Percentiles rank a stretch among this genome's conserved stretches.
Conservation (phyloP, 768 basidiomycete species). For the Tephrocybe sp. region DNA sequence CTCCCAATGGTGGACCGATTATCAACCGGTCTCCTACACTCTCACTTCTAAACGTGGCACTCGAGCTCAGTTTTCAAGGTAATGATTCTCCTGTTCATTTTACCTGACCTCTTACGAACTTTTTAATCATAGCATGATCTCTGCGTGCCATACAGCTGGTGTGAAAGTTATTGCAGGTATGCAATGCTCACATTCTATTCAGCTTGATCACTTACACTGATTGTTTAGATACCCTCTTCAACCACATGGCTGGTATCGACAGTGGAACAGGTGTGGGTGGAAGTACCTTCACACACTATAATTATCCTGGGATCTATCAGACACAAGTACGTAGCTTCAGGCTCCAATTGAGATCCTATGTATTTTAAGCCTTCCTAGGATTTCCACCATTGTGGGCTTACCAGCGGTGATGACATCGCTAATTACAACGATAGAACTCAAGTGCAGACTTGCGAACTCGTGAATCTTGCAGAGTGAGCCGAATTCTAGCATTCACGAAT, state of each 20-base stretch:
- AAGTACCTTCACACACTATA: slow-evolving; percentile 51
- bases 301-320: slow-evolving; percentile 49
- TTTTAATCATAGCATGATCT: slow-evolving; percentile 38
- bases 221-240: slow-evolving; percentile 51
- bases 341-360: slow-evolving; percentile 1
- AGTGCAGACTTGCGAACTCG: slow-evolving; percentile 57
- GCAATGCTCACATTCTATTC: slow-evolving; percentile 2
- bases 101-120: slow-evolving; percentile 3
- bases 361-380: slow-evolving; percentile 27
- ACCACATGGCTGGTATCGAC: slow-evolving; percentile 59
- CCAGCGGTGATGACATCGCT: slow-evolving; percentile 49
- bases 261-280: slow-evolving; percentile 51
- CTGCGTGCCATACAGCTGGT: slow-evolving; percentile 50
- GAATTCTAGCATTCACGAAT: background rate
- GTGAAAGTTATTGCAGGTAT: slow-evolving; percentile 53
- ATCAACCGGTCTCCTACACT: slow-evolving; percentile 65
- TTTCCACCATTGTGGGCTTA: slow-evolving; percentile 61
- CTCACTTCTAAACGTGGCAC: slow-evolving; percentile 66
- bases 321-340: slow-evolving; percentile 36
- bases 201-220: background rate
- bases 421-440: slow-evolving; percentile 52
- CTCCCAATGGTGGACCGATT: slow-evolving; percentile 72
- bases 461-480: slow-evolving; percentile 47
- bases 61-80: slow-evolving; percentile 47
- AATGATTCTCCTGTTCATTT: background rate